Evolutionary conservation across 2,329 filamentous ascomycete genomes (phyloP), one percentile per base, ranked within the genome.

Genomic region (Acrocalymma vagum): DNA sequence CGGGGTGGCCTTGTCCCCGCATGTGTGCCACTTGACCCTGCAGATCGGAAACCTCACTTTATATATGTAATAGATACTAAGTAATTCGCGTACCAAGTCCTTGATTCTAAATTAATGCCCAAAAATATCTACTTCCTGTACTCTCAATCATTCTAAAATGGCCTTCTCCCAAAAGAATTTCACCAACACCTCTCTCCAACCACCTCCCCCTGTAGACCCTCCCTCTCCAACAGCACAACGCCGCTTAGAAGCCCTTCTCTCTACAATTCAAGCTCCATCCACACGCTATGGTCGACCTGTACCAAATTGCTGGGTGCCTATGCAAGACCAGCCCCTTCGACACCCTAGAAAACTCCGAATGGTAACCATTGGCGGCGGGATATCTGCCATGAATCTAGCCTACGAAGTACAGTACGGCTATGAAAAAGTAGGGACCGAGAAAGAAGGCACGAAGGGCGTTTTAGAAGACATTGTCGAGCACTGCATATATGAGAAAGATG

Each of bases 331-430:
- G 36, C 62, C 65, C 3, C 45, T 65, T 43, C 53, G 53, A 53
- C 17, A 63, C 50, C 21, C 55, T 50, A 26, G 42, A 34, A 39
- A 44, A n/a, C 35, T 47, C 55, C 37, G 44, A 22, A 55, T 63
- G 15, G 49, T 63, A 9, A 62, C 55, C 24, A 63, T 69, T 24
- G 65, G 67, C 11, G 65, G 62, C 10, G 62, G 64, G 9, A 59
- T 65, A 24, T 67, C 64, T 5, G 72, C 68, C 1, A 56, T 75
- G 46, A 62, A 63, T 20, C 51, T 74, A 15, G 71, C 72, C 3
- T 65, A 74, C 45, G 72, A 73, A 45, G 50, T 74, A 31, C 63
- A 72, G 38, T 62, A 72, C 14, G 27, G 35, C 9, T 38, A 38
- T 30, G 18, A 24, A 10, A 22, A 16, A 18, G 11, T 17, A 27